Percentiles rank a stretch among this genome's conserved stretches.
Conservation (phyloP, 768 basidiomycete species). For the Hygrocybe coccinea region DNA sequence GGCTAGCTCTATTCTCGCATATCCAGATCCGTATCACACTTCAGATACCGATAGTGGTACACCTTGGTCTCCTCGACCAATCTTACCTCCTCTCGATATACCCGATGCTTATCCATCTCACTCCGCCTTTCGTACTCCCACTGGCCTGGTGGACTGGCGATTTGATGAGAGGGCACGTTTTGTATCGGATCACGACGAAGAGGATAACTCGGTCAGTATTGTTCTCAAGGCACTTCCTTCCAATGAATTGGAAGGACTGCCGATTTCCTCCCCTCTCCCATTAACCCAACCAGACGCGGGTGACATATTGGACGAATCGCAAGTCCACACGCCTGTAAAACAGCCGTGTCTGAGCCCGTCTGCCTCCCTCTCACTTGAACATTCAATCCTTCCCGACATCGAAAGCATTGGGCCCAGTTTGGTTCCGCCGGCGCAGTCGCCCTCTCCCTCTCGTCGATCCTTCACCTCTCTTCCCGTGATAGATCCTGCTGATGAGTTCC, state of each 20-base stretch:
- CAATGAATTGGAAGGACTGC: neutral
- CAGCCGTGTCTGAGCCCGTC: neutral
- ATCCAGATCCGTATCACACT: neutral
- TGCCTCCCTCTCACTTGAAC: conserved; percentile 4
- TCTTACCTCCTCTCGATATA: conserved; percentile 18
- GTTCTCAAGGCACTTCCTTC: neutral
- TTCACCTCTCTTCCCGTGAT: conserved; percentile 24
- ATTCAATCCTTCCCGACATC: conserved; percentile 9
- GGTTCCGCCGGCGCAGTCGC: conserved; percentile 7
- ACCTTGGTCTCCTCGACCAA: neutral
- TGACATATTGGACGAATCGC: neutral
- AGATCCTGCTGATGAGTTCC: conserved; percentile 23
- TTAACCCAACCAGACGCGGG: neutral
- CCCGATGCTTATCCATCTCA: conserved; percentile 15
- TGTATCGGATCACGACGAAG: neutral
- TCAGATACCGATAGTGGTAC: neutral
- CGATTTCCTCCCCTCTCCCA: neutral
- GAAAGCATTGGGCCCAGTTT: conserved; percentile 1
- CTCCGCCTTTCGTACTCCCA: neutral
- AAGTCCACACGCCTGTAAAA: neutral
- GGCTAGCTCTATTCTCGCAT: neutral
- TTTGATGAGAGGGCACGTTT: neutral
- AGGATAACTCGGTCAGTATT: neutral
- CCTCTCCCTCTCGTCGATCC: conserved; percentile 18
- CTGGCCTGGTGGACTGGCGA: neutral